Conservation (phyloP, 805 yeast species). For the Wickerhamomyces tratensis region DNA sequence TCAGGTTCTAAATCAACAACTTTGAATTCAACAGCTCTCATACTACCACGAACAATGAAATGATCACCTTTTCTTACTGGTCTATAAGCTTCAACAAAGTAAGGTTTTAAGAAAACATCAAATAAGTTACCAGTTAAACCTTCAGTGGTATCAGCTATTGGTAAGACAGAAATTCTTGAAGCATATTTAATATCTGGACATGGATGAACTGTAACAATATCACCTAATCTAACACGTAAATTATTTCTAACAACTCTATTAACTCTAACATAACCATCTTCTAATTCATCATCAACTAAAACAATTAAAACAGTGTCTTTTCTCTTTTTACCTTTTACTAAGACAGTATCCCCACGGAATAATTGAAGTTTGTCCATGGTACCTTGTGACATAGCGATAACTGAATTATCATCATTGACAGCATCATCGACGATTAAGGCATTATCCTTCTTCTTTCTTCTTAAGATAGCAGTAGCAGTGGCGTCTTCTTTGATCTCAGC, state of each 20-base stretch:
- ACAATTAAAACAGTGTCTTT: conserved; percentile 96
- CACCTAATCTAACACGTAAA: conserved; percentile 89
- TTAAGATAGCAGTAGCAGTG: conserved; percentile 94
- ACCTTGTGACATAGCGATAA: conserved; percentile 87
- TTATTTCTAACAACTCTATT: conserved; percentile 96
- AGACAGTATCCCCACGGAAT: conserved; percentile 96
- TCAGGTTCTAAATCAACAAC: conserved; percentile 98
- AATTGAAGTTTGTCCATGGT: conserved; percentile 92
- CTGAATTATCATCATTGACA: conserved; percentile 92
- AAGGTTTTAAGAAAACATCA: conserved; percentile 94
- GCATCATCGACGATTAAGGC: conserved; percentile 96
- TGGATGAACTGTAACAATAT: conserved; percentile 82
- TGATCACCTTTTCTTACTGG: conserved; percentile 97
- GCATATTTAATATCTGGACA: conserved; percentile 99
- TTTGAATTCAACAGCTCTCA: conserved; percentile 98
- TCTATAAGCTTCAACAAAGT: conserved; percentile 97
- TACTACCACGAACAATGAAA: conserved; percentile 95
- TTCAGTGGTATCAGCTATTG: conserved; percentile 96
- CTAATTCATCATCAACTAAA: conserved; percentile 91
- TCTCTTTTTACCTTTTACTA: conserved; percentile 96
- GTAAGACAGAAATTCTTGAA: conserved; percentile 85
- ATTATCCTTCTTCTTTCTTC: conserved; percentile 97
- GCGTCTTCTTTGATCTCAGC: conserved; percentile 47
- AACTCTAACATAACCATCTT: conserved; percentile 88
- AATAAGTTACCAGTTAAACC: conserved; percentile 95